Base-by-base conservation (phyloP, 306 rosid genomes). In the Sicyos baderoa region DNA sequence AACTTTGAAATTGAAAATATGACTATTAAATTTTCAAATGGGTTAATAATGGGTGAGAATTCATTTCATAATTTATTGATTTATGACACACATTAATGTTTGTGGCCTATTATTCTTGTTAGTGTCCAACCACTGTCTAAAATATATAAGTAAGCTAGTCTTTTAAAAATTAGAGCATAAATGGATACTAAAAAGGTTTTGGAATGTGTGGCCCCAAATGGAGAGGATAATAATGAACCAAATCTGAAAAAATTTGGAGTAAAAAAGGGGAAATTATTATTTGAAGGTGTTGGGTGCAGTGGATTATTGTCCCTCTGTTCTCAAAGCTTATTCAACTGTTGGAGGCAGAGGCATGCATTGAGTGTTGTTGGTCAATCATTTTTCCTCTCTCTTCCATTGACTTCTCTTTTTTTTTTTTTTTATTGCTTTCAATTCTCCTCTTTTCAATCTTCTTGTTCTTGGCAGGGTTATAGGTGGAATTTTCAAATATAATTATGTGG, bases 301-400 rank as follows among this genome's bases (percentile, higher is more conserved):
- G 65, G 45, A 61, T 61, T 37, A 61, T 37, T 37, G 68, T 5
- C 50, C 68, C 23, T 40, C 23, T 13, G n/a, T 7, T 6, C 4
- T 32, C 10, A 29, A 32, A 35, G 25, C 1, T n/a, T 9, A 55
- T 37, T 29, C 21, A 61, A 37, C 50, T 37, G 25, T 37, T 7
- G 16, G 49, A 61, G 23, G 68, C 49, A 61, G 21, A 55, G 68
- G 68, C 65, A 58, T 58, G 65, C 65, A 58, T 58, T 58, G 37
- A 25, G 12, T n/a, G 37, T 9, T 21, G 29, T 17, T 61, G 68
- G 15, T 14, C 49, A 61, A 61, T 61, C 8, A 61, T 61, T 15
- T 29, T 17, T n/a, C 65, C 5, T 57, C 62, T 25, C 62, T 56
- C 35, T 23, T 13, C 0, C 40, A 58, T 58, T 61, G 48, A 61